Base-by-base conservation (phyloP, 2,329 filamentous ascomycete genomes). In the Aureobasidium sp. region DNA sequence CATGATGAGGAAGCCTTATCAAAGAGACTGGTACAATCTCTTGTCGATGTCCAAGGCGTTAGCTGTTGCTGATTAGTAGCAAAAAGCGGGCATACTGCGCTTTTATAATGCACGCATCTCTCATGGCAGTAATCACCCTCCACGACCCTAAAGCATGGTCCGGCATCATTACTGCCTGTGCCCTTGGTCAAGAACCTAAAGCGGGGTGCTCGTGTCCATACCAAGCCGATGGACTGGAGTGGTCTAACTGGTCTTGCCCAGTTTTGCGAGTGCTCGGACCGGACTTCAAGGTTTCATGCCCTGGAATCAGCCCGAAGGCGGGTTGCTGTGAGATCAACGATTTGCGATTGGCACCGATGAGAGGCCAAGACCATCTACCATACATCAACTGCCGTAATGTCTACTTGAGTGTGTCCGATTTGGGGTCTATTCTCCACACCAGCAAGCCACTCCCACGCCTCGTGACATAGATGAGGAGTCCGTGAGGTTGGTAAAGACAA, bases 1-100 rank as follows among this genome's bases (percentile, higher is more conserved):
- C 61, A 63, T 63, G 32, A 41, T 62, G 51, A 37, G 15, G 20
- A 53, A 37, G 29, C 46, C 56, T 59, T 59, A 20, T 59, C 29
- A 41, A 29, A 20, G n/a, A 48, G 56, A 59, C 46, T 15, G 36
- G 6, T 60, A 43, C 57, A 50, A 51, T 60, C 57, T 60, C 57
- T 60, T 60, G 34, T 60, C 57, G 26, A 60, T 51, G 41, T 27
- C n/a, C 10, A 43, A 60, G 44, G 46, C 41, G 36, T 51, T 44
- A 17, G 37, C 46, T 26, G 44, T 41, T 60, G 27, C 46, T 60
- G 34, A 32, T 60, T 24, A 32, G 29, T 37, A 27, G 15, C 32
- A 59, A 47, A 20, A 39, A 24, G 39, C 15, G 57, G 57, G 20
- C 36, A 34, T 43, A 37, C 17, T 24, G 32, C 10, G 29, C n/a